A percentile compares a stretch with the other conserved stretches of the same genome.
These are phyloP conservation scores for Coprinellus aureogranulatus DNA, from an alignment of 768 basidiomycete species.

Conservation along the genomic window DNA sequence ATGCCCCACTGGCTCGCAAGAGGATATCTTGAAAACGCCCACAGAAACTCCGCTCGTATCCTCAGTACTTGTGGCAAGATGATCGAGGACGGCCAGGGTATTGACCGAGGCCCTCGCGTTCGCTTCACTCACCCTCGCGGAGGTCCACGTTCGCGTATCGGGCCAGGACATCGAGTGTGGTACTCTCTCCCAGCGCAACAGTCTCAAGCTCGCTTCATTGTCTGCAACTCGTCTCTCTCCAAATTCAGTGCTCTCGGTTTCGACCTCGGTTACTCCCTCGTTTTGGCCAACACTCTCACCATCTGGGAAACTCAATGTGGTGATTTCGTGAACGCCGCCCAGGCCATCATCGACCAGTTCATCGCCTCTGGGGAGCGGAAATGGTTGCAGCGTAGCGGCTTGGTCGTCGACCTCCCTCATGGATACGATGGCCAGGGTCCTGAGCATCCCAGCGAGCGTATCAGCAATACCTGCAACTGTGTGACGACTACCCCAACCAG, in stretches of 20 bases:
- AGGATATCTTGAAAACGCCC: constrained; percentile 74
- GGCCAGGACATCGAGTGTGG: constrained; percentile 95
- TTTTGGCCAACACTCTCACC: constrained; percentile 87
- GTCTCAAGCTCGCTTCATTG: constrained; percentile 87
- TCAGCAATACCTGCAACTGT: constrained; percentile 96
- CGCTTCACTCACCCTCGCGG: constrained; percentile 89
- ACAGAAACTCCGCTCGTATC: constrained; percentile 93
- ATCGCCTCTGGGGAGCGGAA: constrained; percentile 96
- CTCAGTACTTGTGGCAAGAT: constrained; percentile 83
- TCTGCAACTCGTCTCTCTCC: constrained; percentile 96
- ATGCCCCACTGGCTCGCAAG: constrained; percentile 78
- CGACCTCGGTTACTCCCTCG: constrained; percentile 97
- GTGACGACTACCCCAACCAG: constrained; percentile 91
- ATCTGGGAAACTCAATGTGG: constrained; percentile 99
- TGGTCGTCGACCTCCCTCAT: constrained; percentile 88
- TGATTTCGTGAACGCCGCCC: constrained; percentile 97
- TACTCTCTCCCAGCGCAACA: too few relatives aligned
- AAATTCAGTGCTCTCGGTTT: constrained; percentile 95
- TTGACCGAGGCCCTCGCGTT: constrained; percentile 97
- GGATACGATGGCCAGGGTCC: constrained; percentile 99
- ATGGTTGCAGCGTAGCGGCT: constrained; percentile 91
- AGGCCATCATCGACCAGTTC: constrained; percentile 98
- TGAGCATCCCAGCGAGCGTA: constrained; percentile 92
- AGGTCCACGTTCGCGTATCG: constrained; percentile 90
- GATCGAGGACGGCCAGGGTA: constrained; percentile 85